Base-by-base conservation (phyloP, 306 rosid species). In the Trichosanthes truncata region DNA sequence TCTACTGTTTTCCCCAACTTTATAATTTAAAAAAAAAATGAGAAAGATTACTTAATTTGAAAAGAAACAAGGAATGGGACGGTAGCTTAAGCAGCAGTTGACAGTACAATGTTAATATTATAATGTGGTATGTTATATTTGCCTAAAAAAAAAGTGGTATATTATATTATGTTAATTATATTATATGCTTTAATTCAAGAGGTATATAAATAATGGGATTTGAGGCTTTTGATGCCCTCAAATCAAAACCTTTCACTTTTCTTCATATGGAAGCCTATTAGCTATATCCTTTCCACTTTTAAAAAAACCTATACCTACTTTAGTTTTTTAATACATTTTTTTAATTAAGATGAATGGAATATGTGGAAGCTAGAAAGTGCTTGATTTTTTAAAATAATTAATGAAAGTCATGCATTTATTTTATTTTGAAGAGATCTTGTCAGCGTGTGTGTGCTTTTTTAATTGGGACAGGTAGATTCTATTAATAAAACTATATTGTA, bases 181-280 rank as follows among this genome's bases (percentile, higher is more conserved):
- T 26, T 60, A 25, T 60, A 60, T 60, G 18, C 3, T 60, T 1
- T 6, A 67, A 67, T 66, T 18, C 5, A 18, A 36, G 25, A 35
- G 26, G 36, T n/a, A 18, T 67, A 18, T 67, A 67, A 6, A 38
- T 40, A 20, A 36, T 67, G 9, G 0, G 33, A 67, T 67, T 67
- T 18, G 74, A 67, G 74, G 40, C 74, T 67, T 67, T 67, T 67
- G 51, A 67, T 67, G 33, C 21, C 51, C 51, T 20, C 74, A 36
- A 40, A 38, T 67, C 26, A 36, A 63, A 63, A 36, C 29, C 74
- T 67, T 67, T 67, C 51, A n/a, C 74, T 67, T 67, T 67, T 38
- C 74, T 67, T 67, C 74, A 38, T 36, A 67, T 67, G 74, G 51
- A 67, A 38, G 74, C 74, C 74, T 36, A 66, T 36, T 35, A 38